These are phyloP conservation scores for Triglochin maritima DNA, from an alignment of 106 monocot genomes.

Conservation along the genomic window DNA sequence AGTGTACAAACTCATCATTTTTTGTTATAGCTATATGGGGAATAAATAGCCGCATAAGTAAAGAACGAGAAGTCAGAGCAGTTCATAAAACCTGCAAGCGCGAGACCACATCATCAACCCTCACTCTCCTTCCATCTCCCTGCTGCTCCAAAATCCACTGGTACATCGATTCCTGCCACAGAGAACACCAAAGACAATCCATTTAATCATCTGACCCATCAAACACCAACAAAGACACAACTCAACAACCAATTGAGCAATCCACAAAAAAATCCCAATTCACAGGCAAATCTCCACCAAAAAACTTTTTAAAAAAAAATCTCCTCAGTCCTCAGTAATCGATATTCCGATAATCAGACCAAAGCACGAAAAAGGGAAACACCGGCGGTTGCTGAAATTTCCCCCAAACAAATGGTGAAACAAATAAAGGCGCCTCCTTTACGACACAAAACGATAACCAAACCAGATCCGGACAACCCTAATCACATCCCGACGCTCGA, in stretches of 20 bases:
- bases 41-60: background rate
- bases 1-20: background rate
- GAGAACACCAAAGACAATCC: background rate
- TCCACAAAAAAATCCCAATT: background rate
- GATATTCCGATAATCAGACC: too few relatives aligned
- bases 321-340: too few relatives aligned
- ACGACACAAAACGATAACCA: too few relatives aligned
- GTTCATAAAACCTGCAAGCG: conserved; percentile 41
- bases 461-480: too few relatives aligned
- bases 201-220: background rate
- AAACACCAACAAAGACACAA: background rate
- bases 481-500: too few relatives aligned
- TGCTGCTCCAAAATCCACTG: conserved; percentile 64
- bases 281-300: too few relatives aligned
- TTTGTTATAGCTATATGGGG: background rate
- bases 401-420: too few relatives aligned
- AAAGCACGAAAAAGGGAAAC: too few relatives aligned
- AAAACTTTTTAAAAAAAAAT: too few relatives aligned
- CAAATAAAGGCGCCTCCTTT: too few relatives aligned
- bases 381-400: too few relatives aligned
- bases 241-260: background rate
- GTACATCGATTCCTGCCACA: conserved; percentile 53
- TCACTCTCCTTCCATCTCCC: conserved; percentile 39
- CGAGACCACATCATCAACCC: conserved; percentile 37
- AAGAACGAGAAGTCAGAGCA: background rate